Base-by-base conservation (phyloP, 2,329 filamentous ascomycete genomes). In the Arthrobotrys pseudoclavata region DNA sequence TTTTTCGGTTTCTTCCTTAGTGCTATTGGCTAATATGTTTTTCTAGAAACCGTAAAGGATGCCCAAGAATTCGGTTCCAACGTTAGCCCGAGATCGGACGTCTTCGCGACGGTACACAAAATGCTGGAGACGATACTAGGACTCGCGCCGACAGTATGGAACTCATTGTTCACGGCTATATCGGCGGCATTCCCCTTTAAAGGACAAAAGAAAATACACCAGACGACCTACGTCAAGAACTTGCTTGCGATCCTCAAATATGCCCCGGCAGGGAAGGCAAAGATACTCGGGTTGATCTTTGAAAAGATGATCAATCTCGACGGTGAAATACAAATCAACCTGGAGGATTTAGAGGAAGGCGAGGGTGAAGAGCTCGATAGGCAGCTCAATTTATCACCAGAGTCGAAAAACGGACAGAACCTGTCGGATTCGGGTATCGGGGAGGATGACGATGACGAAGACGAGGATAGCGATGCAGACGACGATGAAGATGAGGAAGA, bases 301-400 rank as follows among this genome's bases (percentile, higher is more conserved):
- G 92, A 95, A 80, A 91, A 92, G 79, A 87, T 98, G 6, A 93
- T 98, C 82, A 96, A 96, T 84, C 92, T 98, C 74, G 96, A 99
- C 83, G 93, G 97, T 0, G 92, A 97, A 83, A 96, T 98, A 84
- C 95, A 97, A 84, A 89, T 94, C 61, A 94, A 98, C 82, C 86
- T 98, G 81, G 94, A 98, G 79, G 94, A 98, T 81, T 86, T 97
- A 78, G 95, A 97, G 79, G 95, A 98, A 22, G 80, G 79, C 1
- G 80, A 81, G 70, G 80, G 79, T 5, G 81, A 81, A 79, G 92
- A 96, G 69, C 87, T 93, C 9, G 92, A 93, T 89, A 90, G 66
- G 82, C 88, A 86, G 62, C 83, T 88, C 18, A 83, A 84, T 48
- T 82, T 83, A 63, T 82, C 84, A 34, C 81, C 82, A 34, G 78